A percentile compares a stretch with the other conserved stretches of the same genome.
Conservation (phyloP, 1,139 yeast species). For the Zygosaccharomyces sapae region DNA sequence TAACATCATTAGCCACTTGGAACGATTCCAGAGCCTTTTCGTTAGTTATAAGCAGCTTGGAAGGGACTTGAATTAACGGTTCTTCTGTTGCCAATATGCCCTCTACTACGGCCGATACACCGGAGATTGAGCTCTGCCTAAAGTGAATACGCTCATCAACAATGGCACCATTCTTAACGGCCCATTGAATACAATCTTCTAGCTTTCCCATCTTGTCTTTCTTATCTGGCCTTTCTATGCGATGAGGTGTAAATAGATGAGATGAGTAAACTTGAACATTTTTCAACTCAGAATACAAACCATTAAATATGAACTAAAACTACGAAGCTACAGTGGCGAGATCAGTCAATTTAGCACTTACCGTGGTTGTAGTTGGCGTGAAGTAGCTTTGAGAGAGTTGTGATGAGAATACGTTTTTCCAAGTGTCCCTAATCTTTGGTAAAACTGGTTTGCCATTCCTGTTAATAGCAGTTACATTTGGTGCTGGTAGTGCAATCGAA, state of each 20-base stretch:
- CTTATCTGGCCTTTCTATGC: not conserved
- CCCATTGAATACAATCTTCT: constrained; percentile 46
- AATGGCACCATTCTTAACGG: constrained; percentile 45
- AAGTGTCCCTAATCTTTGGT: constrained; percentile 28
- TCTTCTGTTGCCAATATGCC: constrained; percentile 14
- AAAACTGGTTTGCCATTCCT: constrained; percentile 40
- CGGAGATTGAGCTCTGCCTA: constrained; percentile 29
- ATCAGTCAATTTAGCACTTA: constrained; percentile 22
- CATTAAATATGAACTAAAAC: not conserved
- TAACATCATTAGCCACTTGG: constrained; percentile 13
- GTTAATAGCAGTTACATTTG: constrained; percentile 40
- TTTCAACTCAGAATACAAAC: not conserved
- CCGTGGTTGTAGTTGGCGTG: constrained; percentile 33
- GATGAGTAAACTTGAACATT: constrained; percentile 1
- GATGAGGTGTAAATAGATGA: not conserved
- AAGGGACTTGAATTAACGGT: constrained; percentile 41
- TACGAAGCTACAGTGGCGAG: constrained; percentile 5
- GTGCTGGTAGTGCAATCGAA: constrained; percentile 38
- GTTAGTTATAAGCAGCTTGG: constrained; percentile 41
- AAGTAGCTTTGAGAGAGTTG: constrained; percentile 27
- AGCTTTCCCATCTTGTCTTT: constrained; percentile 13
- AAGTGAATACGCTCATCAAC: constrained; percentile 39
- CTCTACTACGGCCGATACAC: constrained; percentile 42
- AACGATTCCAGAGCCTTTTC: constrained; percentile 45
- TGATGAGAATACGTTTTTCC: constrained; percentile 28